These are phyloP conservation scores for Naganishia kalamii DNA, from an alignment of 768 basidiomycete species.

Conservation along the genomic window DNA sequence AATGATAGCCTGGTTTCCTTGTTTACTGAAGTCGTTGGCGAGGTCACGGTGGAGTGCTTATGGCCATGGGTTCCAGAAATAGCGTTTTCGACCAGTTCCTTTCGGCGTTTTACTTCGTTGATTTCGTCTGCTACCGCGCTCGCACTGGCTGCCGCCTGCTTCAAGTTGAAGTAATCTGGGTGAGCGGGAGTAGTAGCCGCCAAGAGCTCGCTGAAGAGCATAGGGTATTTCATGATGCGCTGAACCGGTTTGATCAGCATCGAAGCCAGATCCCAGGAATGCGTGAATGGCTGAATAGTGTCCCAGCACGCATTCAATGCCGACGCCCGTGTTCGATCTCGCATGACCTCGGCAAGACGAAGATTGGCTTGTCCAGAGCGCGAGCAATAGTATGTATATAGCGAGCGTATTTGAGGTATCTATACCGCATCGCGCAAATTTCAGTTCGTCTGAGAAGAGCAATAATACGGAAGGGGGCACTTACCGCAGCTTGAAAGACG, in stretches of 20 bases:
- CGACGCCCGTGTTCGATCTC: slow-evolving; percentile 31
- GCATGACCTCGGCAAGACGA: slow-evolving; percentile 38
- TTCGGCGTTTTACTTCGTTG: slow-evolving; percentile 65
- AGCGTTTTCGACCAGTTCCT: slow-evolving; percentile 54
- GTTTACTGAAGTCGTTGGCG: neutral
- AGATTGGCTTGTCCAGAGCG: slow-evolving; percentile 42
- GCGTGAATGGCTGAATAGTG: slow-evolving; percentile 42
- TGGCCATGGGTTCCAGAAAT: slow-evolving; percentile 27
- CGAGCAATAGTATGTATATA: slow-evolving; percentile 45
- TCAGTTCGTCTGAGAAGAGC: too few species aligned
- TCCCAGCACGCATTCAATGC: slow-evolving; percentile 45
- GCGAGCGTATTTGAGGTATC: slow-evolving; percentile 39
- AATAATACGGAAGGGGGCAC: neutral
- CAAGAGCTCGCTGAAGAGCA: slow-evolving; percentile 45
- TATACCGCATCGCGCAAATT: neutral
- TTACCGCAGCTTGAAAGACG: slow-evolving; percentile 38
- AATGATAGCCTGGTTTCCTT: slow-evolving; percentile 25
- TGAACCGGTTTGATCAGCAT: slow-evolving; percentile 49
- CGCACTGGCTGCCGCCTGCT: slow-evolving; percentile 49
- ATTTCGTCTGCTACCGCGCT: slow-evolving; percentile 55
- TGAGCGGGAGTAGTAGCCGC: slow-evolving; percentile 43
- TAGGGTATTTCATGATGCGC: slow-evolving; percentile 45
- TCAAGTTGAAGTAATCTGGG: slow-evolving; percentile 45
- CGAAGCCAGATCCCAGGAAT: slow-evolving; percentile 47
- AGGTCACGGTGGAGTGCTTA: slow-evolving; percentile 13